Percentiles rank a stretch among this genome's conserved stretches.
phyloP scores from a whole-genome alignment of 2,329 filamentous ascomycete genomes.

The Hypoxylon sp. region DNA sequence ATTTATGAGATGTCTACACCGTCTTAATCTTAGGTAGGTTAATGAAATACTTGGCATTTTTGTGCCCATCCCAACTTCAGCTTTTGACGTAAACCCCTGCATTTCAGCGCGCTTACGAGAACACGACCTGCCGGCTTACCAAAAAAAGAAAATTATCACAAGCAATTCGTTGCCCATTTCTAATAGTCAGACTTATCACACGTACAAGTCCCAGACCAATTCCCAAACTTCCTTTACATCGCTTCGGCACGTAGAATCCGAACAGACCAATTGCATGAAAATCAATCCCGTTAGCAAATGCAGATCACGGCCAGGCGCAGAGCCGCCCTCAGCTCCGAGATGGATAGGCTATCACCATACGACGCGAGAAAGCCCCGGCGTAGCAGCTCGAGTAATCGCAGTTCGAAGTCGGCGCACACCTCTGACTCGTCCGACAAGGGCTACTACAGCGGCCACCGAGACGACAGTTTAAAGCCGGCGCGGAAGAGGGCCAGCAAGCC shows the following conservation, averaged over 20 bases:
- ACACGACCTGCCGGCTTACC: constrained; percentile 4
- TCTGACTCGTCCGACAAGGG: constrained; percentile 38
- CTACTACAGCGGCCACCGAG: constrained; percentile 25
- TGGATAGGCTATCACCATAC: constrained; percentile 20
- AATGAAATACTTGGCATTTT: constrained; percentile 5
- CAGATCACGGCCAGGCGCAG: background rate
- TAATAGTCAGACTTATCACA: constrained; percentile 22
- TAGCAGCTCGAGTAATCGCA: constrained; percentile 35
- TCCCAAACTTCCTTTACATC: constrained; percentile 9
- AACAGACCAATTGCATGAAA: constrained; percentile 11
- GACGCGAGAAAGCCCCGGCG: constrained; percentile 31
- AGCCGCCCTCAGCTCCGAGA: constrained; percentile 10
- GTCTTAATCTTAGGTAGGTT: no score
- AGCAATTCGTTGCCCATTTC: constrained; percentile 20
- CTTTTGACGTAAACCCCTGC: constrained; percentile 24
- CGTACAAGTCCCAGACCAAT: background rate
- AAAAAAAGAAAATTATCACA: constrained; percentile 19
- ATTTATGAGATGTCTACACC: constrained; percentile 20
- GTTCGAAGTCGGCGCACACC: constrained; percentile 30
- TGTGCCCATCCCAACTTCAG: background rate
- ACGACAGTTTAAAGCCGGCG: constrained; percentile 26
- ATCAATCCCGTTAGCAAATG: background rate
- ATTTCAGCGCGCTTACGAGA: constrained; percentile 29
- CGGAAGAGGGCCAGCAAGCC: constrained; percentile 46
- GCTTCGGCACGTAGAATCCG: constrained; percentile 2